Evolutionary conservation across 192 early-diverging fungal species (phyloP), one percentile per base, ranked within the genome.

Genomic region (Umbelopsis ramanniana): DNA sequence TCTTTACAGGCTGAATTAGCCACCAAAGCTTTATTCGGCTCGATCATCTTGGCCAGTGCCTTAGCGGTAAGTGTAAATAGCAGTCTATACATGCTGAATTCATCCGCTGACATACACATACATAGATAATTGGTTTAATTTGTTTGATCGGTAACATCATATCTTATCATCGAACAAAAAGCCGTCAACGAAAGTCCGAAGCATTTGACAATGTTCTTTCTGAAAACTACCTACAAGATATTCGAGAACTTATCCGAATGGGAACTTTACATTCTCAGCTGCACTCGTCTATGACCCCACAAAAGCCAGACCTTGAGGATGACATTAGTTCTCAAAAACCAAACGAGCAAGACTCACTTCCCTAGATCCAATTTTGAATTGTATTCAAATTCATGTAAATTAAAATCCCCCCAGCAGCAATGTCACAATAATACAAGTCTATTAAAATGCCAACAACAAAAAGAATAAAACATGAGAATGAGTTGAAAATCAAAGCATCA

Each of bases 281-380:
- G 11, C 14, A 35, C 14, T n/a, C 26, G 19, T 35, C 57, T 35
- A 19, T 33, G 7, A 14, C 57, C 15, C 26, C 57, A 17, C 57
- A 63, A 37, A 63, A 63, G 57, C 57, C 57, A 17, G 57, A 63
- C 26, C 5, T 63, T 33, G 57, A 63, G 26, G 14, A 63, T 12
- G 57, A 63, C 11, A 35, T 37, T 7, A 63, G 14, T 10, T 29
- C 15, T 19, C 57, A 63, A n/a, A 63, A 63, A 37, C 57, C 57
- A 2, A 63, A 63, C 17, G 57, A 63, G 33, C 57, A 17, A 17
- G 57, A 63, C 2, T 10, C 14, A 37, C 29, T 19, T 33, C 5
- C 2, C 15, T 63, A 63, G 26, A 35, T 35, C 2, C 33, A 63
- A 14, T 12, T 24, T 14, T 19, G 37, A 12, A 63, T 63, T 63